phyloP scores from a whole-genome alignment of 495 filamentous ascomycete genomes.

The Talaromyces trachyspermus region DNA sequence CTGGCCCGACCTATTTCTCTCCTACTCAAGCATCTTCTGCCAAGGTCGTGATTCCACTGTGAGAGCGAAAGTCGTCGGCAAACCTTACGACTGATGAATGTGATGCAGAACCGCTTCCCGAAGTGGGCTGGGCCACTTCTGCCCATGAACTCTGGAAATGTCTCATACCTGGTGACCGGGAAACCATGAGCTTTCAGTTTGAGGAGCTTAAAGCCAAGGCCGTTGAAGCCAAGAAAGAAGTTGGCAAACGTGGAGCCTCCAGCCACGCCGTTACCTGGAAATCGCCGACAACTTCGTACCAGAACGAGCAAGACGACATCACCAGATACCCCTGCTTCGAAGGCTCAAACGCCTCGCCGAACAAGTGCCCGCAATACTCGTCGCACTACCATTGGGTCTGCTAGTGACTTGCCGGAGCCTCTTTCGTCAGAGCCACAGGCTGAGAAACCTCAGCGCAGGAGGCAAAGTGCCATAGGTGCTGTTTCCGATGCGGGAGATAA shows the following conservation, averaged over 20 bases:
- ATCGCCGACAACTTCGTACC: constrained; percentile 63
- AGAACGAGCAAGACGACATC: constrained; percentile 54
- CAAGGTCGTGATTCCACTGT: constrained; percentile 55
- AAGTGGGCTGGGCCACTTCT: constrained; percentile 77
- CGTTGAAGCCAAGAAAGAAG: constrained; percentile 52
- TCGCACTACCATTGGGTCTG: constrained; percentile 58
- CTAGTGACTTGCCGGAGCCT: constrained; percentile 32
- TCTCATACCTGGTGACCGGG: constrained; percentile 65
- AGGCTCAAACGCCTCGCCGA: constrained; percentile 42
- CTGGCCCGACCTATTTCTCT: constrained; percentile 59
- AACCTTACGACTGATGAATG: constrained; percentile 18
- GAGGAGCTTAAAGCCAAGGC: constrained; percentile 69
- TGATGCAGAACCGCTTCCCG: constrained; percentile 52
- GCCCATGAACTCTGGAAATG: constrained; percentile 73
- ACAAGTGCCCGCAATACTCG: constrained; percentile 43
- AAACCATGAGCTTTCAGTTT: constrained; percentile 63
- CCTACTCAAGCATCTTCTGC: constrained; percentile 74
- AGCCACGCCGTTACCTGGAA: constrained; percentile 24
- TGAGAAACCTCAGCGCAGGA: constrained; percentile 25
- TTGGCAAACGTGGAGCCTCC: constrained; percentile 37
- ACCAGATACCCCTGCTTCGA: constrained; percentile 30
- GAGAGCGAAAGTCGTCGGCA: constrained; percentile 41
- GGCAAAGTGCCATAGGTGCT: constrained; percentile 25
- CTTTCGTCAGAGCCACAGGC: constrained; percentile 26
- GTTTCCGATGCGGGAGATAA: constrained; percentile 9